Conservation (phyloP, 257 asterid species). For the Solanum pinnatisectum region DNA sequence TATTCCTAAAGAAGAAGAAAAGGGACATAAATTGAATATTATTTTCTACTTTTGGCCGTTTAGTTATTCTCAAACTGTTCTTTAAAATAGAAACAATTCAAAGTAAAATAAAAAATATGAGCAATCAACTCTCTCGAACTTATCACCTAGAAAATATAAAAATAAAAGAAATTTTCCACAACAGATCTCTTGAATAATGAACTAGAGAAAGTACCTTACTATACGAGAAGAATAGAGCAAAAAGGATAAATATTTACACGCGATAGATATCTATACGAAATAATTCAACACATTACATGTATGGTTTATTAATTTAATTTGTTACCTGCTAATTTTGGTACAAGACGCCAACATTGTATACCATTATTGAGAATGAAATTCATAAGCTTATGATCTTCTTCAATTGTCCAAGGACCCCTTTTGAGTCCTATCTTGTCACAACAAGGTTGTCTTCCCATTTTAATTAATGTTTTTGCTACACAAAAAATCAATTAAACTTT, state of each 20-base stretch:
- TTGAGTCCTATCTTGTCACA: slow-evolving; percentile 68
- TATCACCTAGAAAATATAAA: not conserved
- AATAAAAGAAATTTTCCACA: not conserved
- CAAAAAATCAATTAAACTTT: not conserved
- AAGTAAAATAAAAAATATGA: not conserved
- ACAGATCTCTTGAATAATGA: not conserved
- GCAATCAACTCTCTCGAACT: no score
- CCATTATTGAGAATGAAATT: slow-evolving; percentile 79
- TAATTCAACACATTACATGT: not conserved
- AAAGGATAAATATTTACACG: not conserved
- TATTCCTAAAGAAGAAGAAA: not conserved
- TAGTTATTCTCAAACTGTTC: not conserved
- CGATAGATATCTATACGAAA: not conserved
- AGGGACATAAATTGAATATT: no score
- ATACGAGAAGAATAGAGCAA: not conserved
- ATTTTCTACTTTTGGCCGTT: no score
- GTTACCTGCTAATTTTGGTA: slow-evolving; percentile 70
- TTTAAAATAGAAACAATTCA: not conserved
- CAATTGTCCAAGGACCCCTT: slow-evolving; percentile 82
- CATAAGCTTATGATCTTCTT: slow-evolving; percentile 81
- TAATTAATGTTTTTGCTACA: not conserved
- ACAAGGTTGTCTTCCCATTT: slow-evolving; percentile 87
- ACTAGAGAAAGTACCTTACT: not conserved
- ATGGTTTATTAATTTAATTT: not conserved
- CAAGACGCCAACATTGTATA: slow-evolving; percentile 75